phyloP scores from a whole-genome alignment of 371 early-diverging fungal genomes.

The Zancudomyces culisetae region DNA sequence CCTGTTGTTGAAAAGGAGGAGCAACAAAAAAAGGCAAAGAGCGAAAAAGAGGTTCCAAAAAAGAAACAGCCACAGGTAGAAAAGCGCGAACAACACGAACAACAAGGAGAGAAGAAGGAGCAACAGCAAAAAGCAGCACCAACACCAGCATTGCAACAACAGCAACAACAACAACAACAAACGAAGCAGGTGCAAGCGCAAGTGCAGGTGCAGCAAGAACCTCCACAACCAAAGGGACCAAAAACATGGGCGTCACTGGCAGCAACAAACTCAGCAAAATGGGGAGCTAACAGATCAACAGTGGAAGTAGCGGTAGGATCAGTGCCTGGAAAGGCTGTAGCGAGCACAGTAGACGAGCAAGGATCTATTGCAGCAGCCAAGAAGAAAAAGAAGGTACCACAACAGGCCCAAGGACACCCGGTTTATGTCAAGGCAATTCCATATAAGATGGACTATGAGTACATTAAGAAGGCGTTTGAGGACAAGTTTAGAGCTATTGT shows the following conservation, averaged over 20 bases:
- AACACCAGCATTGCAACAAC: neutral
- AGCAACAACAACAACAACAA: neutral
- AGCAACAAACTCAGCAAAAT: constrained; percentile 17
- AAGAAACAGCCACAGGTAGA: neutral
- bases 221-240: neutral
- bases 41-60: neutral
- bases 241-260: constrained; percentile 31
- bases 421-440: neutral
- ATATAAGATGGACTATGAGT: neutral
- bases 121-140: neutral
- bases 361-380: neutral
- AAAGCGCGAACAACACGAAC: neutral
- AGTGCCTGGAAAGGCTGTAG: constrained; percentile 2
- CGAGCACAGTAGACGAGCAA: neutral
- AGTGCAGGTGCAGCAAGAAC: neutral
- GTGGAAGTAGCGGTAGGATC: constrained; percentile 20
- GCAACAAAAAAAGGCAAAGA: neutral
- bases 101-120: neutral
- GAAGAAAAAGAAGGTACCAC: neutral
- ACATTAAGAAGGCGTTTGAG: neutral
- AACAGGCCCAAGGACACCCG: neutral
- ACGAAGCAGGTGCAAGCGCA: neutral
- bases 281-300: constrained; percentile 21
- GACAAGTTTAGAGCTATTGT: neutral
- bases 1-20: neutral